Evolutionary conservation across 2,329 filamentous ascomycete genomes (phyloP).

Genomic region (Pyricularia grisea): DNA sequence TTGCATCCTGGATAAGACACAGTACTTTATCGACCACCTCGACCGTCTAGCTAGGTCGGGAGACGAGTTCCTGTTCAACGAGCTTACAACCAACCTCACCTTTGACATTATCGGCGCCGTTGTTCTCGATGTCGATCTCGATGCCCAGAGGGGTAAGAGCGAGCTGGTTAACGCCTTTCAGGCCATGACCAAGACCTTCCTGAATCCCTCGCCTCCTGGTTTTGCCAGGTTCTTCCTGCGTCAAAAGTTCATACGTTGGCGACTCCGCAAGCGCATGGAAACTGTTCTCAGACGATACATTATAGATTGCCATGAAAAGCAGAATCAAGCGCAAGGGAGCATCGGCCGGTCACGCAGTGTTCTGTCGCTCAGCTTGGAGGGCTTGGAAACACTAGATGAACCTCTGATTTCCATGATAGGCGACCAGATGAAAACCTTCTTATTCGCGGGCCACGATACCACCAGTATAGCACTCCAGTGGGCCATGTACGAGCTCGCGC

Average conservation of each 20-base stretch:
- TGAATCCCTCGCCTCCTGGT: neutral
- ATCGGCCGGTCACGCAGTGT: constrained; percentile 16
- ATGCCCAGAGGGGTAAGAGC: constrained; percentile 18
- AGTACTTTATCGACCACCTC: constrained; percentile 19
- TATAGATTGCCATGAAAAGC: constrained; percentile 8
- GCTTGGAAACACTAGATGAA: constrained; percentile 15
- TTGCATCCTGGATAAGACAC: constrained; percentile 23
- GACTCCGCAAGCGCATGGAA: neutral
- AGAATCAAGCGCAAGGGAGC: neutral
- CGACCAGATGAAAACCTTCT: constrained; percentile 26
- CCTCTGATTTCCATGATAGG: constrained; percentile 19
- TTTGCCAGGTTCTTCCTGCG: neutral
- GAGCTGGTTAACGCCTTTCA: constrained; percentile 1
- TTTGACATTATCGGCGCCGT: constrained; percentile 30
- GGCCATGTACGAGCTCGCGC: constrained; percentile 25
- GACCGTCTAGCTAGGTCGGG: constrained; percentile 17
- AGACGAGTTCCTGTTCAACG: constrained; percentile 18
- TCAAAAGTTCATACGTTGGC: neutral
- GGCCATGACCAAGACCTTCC: neutral
- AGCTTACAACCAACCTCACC: constrained; percentile 21
- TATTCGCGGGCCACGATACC: constrained; percentile 30
- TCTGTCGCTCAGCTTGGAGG: constrained; percentile 22
- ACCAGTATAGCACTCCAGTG: constrained; percentile 26
- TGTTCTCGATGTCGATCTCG: constrained; percentile 23
- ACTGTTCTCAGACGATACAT: neutral